phyloP scores from a whole-genome alignment of 192 early-diverging fungal species.

The Linderina pennispora region DNA sequence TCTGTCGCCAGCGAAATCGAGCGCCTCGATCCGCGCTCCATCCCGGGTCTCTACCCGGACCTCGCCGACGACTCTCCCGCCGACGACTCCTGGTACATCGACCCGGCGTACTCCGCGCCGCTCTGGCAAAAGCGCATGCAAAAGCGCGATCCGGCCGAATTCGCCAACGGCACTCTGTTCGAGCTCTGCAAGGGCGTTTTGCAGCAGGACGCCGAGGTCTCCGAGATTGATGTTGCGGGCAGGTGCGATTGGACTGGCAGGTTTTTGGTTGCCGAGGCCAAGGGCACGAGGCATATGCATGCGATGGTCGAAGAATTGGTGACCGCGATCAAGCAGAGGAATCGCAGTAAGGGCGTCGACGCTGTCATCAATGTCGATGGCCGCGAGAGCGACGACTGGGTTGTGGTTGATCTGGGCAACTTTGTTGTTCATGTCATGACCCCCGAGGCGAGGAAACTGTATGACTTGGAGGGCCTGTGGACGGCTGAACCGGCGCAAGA shows the following conservation, averaged over 20 bases:
- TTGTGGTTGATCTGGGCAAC: slow-evolving; percentile 39
- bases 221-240: slow-evolving; percentile 21
- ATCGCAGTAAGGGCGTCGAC: slow-evolving; percentile 3
- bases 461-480: slow-evolving; percentile 35
- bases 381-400: slow-evolving; percentile 44
- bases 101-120: slow-evolving; percentile 12
- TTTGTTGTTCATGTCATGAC: slow-evolving; percentile 44
- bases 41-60: slow-evolving; percentile 34
- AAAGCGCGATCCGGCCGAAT: not conserved
- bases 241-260: slow-evolving; percentile 31
- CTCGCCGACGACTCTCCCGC: slow-evolving; percentile 9
- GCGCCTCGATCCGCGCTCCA: slow-evolving; percentile 26
- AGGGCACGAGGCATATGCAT: slow-evolving; percentile 42
- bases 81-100: slow-evolving; percentile 45
- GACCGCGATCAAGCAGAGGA: slow-evolving; percentile 31
- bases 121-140: slow-evolving; percentile 29
- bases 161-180: slow-evolving; percentile 18
- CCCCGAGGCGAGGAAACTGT: slow-evolving; percentile 25
- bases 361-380: slow-evolving; percentile 28
- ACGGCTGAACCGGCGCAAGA: not conserved
- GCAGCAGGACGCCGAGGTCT: slow-evolving; percentile 10
- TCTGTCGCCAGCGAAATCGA: slow-evolving; percentile 31
- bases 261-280: slow-evolving; percentile 34
- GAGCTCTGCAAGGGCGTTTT: slow-evolving; percentile 23
- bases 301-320: slow-evolving; percentile 32